Percentiles rank a stretch among this genome's conserved stretches.
Evolutionary conservation across 768 basidiomycete genomes (phyloP).

Genomic region (Infundibulicybe gibba): DNA sequence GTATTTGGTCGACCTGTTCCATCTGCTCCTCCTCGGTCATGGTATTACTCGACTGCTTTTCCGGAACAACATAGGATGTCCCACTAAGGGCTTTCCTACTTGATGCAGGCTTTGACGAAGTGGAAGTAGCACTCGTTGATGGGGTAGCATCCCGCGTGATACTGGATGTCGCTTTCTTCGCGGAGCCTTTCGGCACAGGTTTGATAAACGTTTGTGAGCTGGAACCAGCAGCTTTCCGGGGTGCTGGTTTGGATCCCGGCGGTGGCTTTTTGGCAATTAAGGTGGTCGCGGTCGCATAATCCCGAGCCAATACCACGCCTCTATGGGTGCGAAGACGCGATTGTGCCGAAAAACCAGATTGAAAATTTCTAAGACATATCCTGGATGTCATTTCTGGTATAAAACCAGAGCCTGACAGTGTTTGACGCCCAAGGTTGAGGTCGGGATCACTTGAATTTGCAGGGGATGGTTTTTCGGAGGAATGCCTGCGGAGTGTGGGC

Average conservation of each 20-base stretch:
- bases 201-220: background rate
- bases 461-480: background rate
- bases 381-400: constrained; percentile 14
- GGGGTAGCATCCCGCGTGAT: background rate
- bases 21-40: constrained; percentile 28
- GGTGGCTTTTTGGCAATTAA: constrained; percentile 7
- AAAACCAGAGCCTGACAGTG: background rate
- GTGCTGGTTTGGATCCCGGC: background rate
- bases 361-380: constrained; percentile 9
- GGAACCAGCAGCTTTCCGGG: background rate
- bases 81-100: background rate
- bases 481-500: constrained; percentile 15
- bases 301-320: constrained; percentile 1
- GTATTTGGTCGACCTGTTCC: constrained; percentile 31
- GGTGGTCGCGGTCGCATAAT: constrained; percentile 14
- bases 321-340: background rate
- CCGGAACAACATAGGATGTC: constrained; percentile 6
- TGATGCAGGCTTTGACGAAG: background rate
- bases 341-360: constrained; percentile 2
- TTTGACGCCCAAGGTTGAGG: too few species aligned
- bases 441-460: too few species aligned
- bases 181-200: background rate
- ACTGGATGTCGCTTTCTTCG: background rate
- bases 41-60: constrained; percentile 11
- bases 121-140: background rate